Conservation (phyloP, 257 asterid species). For the Solanum tarapatanum region DNA sequence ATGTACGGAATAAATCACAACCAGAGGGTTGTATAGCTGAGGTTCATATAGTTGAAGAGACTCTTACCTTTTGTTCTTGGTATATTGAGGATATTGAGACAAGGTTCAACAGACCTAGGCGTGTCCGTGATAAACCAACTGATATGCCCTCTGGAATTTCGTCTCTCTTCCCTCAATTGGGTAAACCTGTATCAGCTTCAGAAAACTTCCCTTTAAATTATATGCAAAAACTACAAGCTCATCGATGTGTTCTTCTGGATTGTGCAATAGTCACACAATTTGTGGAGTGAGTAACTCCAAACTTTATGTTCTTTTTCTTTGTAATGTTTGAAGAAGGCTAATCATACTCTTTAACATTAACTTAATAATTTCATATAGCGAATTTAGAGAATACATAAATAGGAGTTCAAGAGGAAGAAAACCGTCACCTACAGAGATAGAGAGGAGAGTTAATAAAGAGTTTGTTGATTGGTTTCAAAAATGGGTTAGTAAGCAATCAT, state of each 20-base stretch:
- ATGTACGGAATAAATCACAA: background rate
- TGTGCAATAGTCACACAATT: background rate
- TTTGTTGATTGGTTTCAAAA: too few relatives aligned
- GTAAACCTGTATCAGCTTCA: background rate
- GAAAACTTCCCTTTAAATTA: background rate
- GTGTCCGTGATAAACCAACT: background rate
- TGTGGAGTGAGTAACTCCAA: background rate
- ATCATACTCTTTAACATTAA: background rate
- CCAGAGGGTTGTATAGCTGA: background rate
- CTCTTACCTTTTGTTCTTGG: background rate
- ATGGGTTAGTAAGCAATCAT: background rate
- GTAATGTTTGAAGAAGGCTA: background rate
- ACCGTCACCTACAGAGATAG: too few relatives aligned
- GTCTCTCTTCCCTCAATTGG: background rate
- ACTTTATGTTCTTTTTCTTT: background rate
- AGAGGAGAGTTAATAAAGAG: too few relatives aligned
- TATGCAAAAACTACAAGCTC: background rate
- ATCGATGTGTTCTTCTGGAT: background rate
- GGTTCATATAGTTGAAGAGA: background rate
- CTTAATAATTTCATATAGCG: background rate
- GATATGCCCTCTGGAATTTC: background rate
- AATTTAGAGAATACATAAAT: background rate
- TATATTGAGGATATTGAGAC: background rate
- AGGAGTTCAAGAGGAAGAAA: background rate
- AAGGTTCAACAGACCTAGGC: background rate